A percentile compares a stretch with the other conserved stretches of the same genome.
These are phyloP conservation scores for Lyophyllum shimeji DNA, from an alignment of 768 basidiomycete genomes.

Conservation along the genomic window DNA sequence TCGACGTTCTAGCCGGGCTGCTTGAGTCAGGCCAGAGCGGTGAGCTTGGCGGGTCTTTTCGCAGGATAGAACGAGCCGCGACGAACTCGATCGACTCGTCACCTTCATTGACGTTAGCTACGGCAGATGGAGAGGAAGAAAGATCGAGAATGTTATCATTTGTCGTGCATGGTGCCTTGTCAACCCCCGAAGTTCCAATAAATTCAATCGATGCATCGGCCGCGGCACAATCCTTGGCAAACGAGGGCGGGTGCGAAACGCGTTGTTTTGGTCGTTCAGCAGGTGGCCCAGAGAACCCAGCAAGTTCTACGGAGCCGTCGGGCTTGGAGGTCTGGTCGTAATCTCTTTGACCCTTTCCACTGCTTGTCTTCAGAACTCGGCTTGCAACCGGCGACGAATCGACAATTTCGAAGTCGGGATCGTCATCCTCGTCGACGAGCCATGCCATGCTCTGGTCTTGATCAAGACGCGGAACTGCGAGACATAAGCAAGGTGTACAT, in stretches of 20 bases:
- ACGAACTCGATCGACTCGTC: conserved; percentile 23
- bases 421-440: conserved; percentile 66
- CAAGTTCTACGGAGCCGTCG: conserved; percentile 25
- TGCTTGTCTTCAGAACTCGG: conserved; percentile 1
- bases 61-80: background rate
- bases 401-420: conserved; percentile 51
- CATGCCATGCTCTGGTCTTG: conserved; percentile 53
- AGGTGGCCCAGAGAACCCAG: background rate
- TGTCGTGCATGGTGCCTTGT: background rate
- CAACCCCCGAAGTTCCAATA: background rate
- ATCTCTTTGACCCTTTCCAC: background rate
- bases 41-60: conserved; percentile 4
- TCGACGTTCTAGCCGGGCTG: conserved; percentile 13
- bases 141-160: conserved; percentile 8
- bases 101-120: background rate
- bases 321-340: background rate
- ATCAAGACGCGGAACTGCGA: background rate
- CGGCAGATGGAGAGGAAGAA: background rate
- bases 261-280: background rate
- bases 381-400: conserved; percentile 44
- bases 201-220: conserved; percentile 27
- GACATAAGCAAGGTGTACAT: background rate
- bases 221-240: background rate
- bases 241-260: background rate
- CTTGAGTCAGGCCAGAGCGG: conserved; percentile 11